Base-by-base conservation (phyloP, 176 grass and related monocot species). In the Triticum turgidum region DNA sequence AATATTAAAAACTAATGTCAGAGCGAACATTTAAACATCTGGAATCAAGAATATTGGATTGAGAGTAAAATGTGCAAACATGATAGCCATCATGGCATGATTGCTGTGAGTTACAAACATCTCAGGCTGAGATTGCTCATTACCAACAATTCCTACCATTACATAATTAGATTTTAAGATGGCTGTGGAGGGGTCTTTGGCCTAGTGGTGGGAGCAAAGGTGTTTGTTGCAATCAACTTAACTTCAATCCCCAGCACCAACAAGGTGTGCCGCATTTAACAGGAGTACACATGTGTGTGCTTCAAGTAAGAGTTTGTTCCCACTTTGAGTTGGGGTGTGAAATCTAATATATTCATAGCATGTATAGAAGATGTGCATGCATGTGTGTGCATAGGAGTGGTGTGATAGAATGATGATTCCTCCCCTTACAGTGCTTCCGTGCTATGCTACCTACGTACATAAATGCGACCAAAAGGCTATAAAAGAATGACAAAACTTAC, bases 1-100 rank as follows among this genome's bases (percentile, higher is more conserved):
- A 94, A 35, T 79, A 86, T 73, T 21, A 80, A 79, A 29, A 86
- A 42, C 2, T 75, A 21, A 73, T 47, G 70, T 92, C 79, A 90
- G 65, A 81, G 82, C 65, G 81, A 65, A 56, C 56, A 88, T 7
- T 61, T 14, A 58, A 54, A 66, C 25, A 73, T 87, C n/a, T 12
- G 18, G 67, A 38, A 38, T 61, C 5, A 5, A 80, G 20, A 87
- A 41, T 68, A 68, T 9, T 69, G 29, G 34, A 91, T 21, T 61
- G 27, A 47, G 35, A 69, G 73, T 67, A 62, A 77, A 81, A 61
- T 22, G 25, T 59, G 29, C 30, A 73, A 82, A 58, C 73, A 52
- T 67, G 37, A 68, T 11, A 79, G 24, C 51, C 82, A 78, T 33
- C 63, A 44, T n/a, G 58, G 65, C 30, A 10, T 54, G 39, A 79